Conservation (phyloP, 2,329 filamentous ascomycete species). For the Calonectria fujianensis region DNA sequence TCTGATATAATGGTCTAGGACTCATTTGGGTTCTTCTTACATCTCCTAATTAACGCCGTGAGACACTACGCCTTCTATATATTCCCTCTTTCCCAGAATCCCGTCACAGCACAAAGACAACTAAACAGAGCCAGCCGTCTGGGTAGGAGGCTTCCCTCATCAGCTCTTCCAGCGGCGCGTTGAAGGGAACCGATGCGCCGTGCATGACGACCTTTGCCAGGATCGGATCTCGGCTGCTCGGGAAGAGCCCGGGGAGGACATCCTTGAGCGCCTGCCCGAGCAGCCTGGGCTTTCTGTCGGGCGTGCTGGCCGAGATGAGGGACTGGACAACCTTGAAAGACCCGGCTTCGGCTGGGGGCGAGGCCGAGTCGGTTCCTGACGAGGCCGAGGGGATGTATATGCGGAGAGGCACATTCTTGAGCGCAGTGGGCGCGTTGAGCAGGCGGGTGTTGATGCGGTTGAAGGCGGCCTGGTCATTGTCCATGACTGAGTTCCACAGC, state of each 20-base stretch:
- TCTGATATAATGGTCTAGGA: not conserved
- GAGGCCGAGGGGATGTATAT: slow-evolving; percentile 87
- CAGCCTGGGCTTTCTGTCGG: slow-evolving; percentile 65
- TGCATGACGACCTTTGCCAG: slow-evolving; percentile 91
- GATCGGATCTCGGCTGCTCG: slow-evolving; percentile 87
- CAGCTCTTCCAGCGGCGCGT: slow-evolving; percentile 86
- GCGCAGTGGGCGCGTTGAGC: slow-evolving; percentile 82
- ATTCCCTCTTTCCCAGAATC: not conserved
- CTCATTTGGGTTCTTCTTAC: not conserved
- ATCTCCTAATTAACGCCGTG: slow-evolving; percentile 42
- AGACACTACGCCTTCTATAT: slow-evolving; percentile 41
- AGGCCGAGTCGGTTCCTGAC: slow-evolving; percentile 57
- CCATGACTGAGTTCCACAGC: slow-evolving; percentile 87
- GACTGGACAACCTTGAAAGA: slow-evolving; percentile 85
- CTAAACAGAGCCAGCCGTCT: slow-evolving; percentile 93
- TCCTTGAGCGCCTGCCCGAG: slow-evolving; percentile 86
- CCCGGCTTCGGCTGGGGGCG: slow-evolving; percentile 60
- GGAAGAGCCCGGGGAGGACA: slow-evolving; percentile 88
- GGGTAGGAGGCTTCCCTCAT: slow-evolving; percentile 89
- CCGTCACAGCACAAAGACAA: slow-evolving; percentile 80
- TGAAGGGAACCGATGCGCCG: slow-evolving; percentile 88
- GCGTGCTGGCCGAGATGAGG: slow-evolving; percentile 74
- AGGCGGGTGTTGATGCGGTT: slow-evolving; percentile 84
- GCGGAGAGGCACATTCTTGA: slow-evolving; percentile 90
- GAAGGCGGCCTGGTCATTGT: slow-evolving; percentile 85